Evolutionary conservation across 495 filamentous ascomycete genomes (phyloP), one percentile per base, ranked within the genome.

Genomic region (Pseudotulostoma volvatum): DNA sequence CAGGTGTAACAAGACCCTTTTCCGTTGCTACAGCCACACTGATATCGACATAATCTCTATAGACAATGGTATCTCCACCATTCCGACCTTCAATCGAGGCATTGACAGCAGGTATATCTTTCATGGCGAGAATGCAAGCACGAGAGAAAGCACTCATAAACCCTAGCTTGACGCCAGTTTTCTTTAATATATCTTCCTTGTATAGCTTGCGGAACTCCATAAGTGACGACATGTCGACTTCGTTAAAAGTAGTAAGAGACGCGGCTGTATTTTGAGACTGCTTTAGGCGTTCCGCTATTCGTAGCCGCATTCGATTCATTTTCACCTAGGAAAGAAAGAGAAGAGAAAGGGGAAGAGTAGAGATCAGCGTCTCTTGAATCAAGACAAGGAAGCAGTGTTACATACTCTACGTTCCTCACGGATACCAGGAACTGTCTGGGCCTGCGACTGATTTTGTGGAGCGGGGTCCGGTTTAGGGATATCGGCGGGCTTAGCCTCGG

Each of bases 231-330:
- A 99, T 99, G 54, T 99, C 92, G 36, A 99, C 90, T 59, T 99
- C 90, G 58, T 99, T 94, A 69, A 99, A 99, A 13, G 90, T 99
- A 13, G 90, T 96, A 37, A 99, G 64, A 11, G 90, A 93, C 23
- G 90, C 90, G 38, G 92, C 90, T 3, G 90, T 95, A 65, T 99
- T 96, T 64, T 99, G 90, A 11, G 88, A 95, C 54, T 97, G 90
- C 73, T 97, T 97, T 36, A 97, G 71, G 45, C 90, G 87, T 67
- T 97, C 90, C 15, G 90, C 84, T 44, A 96, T 97, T 15, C 90
- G 76, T 33, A 96, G 73, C 36, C 90, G 84, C 92, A 97, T 97
- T 38, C 92, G 82, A 67, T 96, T 96, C 90, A 97, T 97, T 70
- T 97, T 97, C 47, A 95, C 86, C 84, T 88, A 43, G 18, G 7